phyloP scores from a whole-genome alignment of 495 filamentous ascomycete genomes.

The Geoglossum glabrum region DNA sequence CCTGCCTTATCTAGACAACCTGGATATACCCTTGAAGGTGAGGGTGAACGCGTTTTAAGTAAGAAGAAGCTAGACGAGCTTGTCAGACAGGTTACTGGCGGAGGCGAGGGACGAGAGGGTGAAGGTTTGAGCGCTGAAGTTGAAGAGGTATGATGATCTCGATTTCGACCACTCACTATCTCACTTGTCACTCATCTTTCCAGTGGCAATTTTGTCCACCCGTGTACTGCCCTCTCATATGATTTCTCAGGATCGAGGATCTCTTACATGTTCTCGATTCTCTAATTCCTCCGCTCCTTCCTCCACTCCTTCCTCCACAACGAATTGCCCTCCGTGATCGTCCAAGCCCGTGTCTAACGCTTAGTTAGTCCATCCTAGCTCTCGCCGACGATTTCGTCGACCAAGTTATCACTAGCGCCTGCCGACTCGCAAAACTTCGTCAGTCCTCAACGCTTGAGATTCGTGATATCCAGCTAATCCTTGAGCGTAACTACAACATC shows the following conservation, averaged over 20 bases:
- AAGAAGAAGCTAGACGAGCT: conserved; percentile 95
- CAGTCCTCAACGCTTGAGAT: conserved; percentile 77
- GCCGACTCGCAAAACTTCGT: conserved; percentile 78
- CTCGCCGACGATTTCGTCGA: conserved; percentile 93
- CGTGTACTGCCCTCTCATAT: neutral
- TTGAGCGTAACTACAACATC: conserved; percentile 96
- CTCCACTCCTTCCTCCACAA: neutral
- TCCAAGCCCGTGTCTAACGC: neutral
- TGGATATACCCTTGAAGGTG: conserved; percentile 64
- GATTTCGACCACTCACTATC: neutral
- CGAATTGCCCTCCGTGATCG: neutral
- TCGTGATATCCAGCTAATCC: conserved; percentile 80
- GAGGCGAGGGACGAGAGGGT: conserved; percentile 43
- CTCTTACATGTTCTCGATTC: neutral
- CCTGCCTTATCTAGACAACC: conserved; percentile 69
- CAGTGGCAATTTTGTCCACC: neutral
- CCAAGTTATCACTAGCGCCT: conserved; percentile 65
- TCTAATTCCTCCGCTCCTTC: neutral
- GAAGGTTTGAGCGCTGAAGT: conserved; percentile 68
- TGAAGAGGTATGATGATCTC: conserved; percentile 51
- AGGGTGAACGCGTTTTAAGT: conserved; percentile 71
- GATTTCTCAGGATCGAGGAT: neutral
- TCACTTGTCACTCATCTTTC: neutral
- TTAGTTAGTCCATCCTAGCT: conserved; percentile 51
- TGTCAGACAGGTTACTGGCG: conserved; percentile 79